Evolutionary conservation across 1,284 basidiomycete genomes (phyloP).

Genomic region (Marasmius oreades): DNA sequence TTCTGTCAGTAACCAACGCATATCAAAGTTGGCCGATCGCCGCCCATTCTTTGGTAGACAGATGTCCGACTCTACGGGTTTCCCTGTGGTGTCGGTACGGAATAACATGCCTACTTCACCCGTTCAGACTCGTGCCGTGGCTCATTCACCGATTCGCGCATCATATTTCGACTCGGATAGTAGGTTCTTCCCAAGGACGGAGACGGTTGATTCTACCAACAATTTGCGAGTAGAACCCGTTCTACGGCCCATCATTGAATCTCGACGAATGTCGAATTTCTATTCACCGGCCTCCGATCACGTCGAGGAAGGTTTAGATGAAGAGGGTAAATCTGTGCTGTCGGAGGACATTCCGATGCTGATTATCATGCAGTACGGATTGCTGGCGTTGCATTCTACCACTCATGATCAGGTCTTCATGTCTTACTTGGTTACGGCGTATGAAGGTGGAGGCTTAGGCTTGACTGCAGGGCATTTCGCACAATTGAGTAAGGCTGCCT

Average conservation of each 20-base stretch:
- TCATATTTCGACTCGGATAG: slow-evolving; percentile 30
- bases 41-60: not conserved
- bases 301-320: slow-evolving; percentile 33
- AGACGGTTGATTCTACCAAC: slow-evolving; percentile 32
- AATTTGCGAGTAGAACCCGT: not conserved
- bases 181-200: slow-evolving; percentile 42
- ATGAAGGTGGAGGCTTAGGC: slow-evolving; percentile 69
- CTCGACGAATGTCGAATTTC: slow-evolving; percentile 26
- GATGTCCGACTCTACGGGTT: not conserved
- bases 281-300: slow-evolving; percentile 22
- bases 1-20: not conserved
- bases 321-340: slow-evolving; percentile 54
- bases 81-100: not conserved
- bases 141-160: not conserved
- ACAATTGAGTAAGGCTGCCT: slow-evolving; percentile 57
- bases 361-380: slow-evolving; percentile 76
- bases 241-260: slow-evolving; percentile 54
- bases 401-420: slow-evolving; percentile 84
- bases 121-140: not conserved
- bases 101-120: not conserved
- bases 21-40: not conserved
- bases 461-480: slow-evolving; percentile 77
- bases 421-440: slow-evolving; percentile 79
- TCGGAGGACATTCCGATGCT: slow-evolving; percentile 61
- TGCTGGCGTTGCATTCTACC: slow-evolving; percentile 76